Percentiles rank a stretch among this genome's conserved stretches.
phyloP scores from a whole-genome alignment of 2,329 filamentous ascomycete genomes.

The Xylaria sp. region DNA sequence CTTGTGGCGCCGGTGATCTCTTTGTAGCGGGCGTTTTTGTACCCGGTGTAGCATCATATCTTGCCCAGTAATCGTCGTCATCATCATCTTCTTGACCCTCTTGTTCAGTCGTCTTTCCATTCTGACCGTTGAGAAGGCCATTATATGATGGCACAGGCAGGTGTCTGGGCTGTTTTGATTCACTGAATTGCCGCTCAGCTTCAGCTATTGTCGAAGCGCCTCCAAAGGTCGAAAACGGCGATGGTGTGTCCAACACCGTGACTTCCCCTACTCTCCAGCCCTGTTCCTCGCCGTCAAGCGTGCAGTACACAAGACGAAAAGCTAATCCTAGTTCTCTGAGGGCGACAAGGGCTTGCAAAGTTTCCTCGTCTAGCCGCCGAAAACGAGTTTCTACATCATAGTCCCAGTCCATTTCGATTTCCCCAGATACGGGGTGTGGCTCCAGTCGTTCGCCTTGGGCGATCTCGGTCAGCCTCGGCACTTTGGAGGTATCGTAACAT shows the following conservation, averaged over 20 bases:
- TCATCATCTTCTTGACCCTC: conserved; percentile 63
- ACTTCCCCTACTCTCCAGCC: conserved; percentile 81
- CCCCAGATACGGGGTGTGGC: conserved; percentile 83
- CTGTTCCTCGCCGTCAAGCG: conserved; percentile 70
- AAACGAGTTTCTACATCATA: conserved; percentile 72
- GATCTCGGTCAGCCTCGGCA: conserved; percentile 68
- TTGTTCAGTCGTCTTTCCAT: conserved; percentile 17
- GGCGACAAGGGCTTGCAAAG: conserved; percentile 74
- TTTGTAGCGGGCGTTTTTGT: conserved; percentile 70
- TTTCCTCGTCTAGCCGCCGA: conserved; percentile 78
- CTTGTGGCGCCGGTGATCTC: conserved; percentile 69
- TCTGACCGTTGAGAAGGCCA: conserved; percentile 33
- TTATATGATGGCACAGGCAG: conserved; percentile 29
- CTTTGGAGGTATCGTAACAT: conserved; percentile 71
- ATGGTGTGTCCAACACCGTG: conserved; percentile 66
- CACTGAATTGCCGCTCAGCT: conserved; percentile 68
- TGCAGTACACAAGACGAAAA: conserved; percentile 77
- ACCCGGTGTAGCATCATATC: conserved; percentile 78
- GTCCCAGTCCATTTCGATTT: conserved; percentile 79
- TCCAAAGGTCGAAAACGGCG: conserved; percentile 65
- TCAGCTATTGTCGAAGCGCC: conserved; percentile 64
- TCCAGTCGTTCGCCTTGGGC: conserved; percentile 73
- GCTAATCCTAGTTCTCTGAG: conserved; percentile 70
- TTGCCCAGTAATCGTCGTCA: conserved; percentile 81
- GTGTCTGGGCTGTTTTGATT: conserved; percentile 47